These are phyloP conservation scores for Azolla pinnata DNA, from an alignment of 75 land plant genomes.

Conservation along the genomic window DNA sequence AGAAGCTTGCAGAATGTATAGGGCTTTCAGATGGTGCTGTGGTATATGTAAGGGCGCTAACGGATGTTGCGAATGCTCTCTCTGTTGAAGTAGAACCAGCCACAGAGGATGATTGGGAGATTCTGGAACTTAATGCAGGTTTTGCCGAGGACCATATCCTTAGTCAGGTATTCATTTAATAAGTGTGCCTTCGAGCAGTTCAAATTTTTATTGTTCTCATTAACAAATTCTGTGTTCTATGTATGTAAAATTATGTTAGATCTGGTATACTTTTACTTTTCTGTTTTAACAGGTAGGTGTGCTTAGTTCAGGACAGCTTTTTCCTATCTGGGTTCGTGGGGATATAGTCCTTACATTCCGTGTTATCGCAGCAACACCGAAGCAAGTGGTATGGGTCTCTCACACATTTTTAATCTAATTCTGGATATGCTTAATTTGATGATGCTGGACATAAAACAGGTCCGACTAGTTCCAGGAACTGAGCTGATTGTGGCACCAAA, in stretches of 20 bases:
- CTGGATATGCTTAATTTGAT: neutral
- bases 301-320: conserved; percentile 66
- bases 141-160: conserved; percentile 63
- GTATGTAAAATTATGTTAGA: neutral
- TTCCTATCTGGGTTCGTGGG: conserved; percentile 88
- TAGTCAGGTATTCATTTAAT: conserved; percentile 81
- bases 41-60: conserved; percentile 41
- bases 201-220: no score
- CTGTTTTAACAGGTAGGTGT: conserved; percentile 59
- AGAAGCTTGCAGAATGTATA: conserved; percentile 68
- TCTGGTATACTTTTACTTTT: neutral
- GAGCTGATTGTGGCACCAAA: conserved; percentile 88
- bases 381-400: conserved; percentile 53
- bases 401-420: neutral
- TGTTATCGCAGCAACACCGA: conserved; percentile 66
- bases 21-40: conserved; percentile 38
- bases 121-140: conserved; percentile 76
- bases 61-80: conserved; percentile 57
- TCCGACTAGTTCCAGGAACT: conserved; percentile 74
- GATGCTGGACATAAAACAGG: conserved; percentile 16
- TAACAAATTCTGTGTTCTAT: no score
- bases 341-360: conserved; percentile 48
- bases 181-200: no score
- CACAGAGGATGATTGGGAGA: conserved; percentile 95
- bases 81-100: conserved; percentile 67